Evolutionary conservation across 192 early-diverging fungal genomes (phyloP).

Genomic region (Linnemannia exigua): DNA sequence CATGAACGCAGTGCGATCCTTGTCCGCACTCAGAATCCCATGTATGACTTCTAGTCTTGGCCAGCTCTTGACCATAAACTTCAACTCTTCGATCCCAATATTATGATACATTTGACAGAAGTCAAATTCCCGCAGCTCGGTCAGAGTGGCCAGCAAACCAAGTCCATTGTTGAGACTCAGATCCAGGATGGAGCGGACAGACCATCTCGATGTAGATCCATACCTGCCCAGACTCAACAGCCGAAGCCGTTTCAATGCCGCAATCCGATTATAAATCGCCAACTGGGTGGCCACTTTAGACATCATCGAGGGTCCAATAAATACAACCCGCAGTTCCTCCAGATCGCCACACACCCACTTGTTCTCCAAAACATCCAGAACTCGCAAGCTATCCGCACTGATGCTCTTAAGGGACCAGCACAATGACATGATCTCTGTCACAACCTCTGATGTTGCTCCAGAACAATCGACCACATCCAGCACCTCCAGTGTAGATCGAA

Average conservation of each 20-base stretch:
- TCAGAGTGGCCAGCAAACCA: slow-evolving; percentile 4
- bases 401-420: slow-evolving; percentile 24
- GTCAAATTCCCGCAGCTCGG: slow-evolving; percentile 39
- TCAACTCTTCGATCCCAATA: slow-evolving; percentile 40
- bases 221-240: slow-evolving; percentile 31
- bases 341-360: slow-evolving; percentile 17
- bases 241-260: slow-evolving; percentile 17
- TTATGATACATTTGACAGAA: slow-evolving; percentile 39
- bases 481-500: slow-evolving; percentile 6
- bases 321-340: slow-evolving; percentile 32
- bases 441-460: slow-evolving; percentile 7
- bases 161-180: slow-evolving; percentile 36
- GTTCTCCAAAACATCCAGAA: slow-evolving; percentile 9
- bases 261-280: slow-evolving; percentile 16
- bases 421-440: slow-evolving; percentile 3
- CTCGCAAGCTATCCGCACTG: slow-evolving; percentile 26
- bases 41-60: slow-evolving; percentile 24
- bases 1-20: slow-evolving; percentile 21
- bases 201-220: neutral
- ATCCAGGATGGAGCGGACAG: slow-evolving; percentile 23
- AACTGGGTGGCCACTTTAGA: slow-evolving; percentile 11
- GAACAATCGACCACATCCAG: slow-evolving; percentile 28
- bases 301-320: slow-evolving; percentile 20
- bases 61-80: slow-evolving; percentile 49
- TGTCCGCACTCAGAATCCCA: slow-evolving; percentile 16